Evolutionary conservation across 2,329 filamentous ascomycete species (phyloP).

Genomic region (Byssoonygena ceratinophila): DNA sequence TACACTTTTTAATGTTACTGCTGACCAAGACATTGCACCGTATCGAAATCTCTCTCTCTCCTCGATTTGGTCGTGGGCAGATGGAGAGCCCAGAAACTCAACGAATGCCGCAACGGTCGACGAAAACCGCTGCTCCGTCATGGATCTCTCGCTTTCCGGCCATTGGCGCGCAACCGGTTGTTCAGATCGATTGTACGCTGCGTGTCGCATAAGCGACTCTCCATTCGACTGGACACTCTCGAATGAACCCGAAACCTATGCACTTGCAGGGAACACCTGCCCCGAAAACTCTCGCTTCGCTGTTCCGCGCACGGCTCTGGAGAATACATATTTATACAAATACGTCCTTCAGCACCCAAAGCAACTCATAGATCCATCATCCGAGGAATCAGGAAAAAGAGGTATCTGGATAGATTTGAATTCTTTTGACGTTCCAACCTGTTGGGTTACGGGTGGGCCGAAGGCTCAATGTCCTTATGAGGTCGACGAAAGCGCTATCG

Average conservation of each 20-base stretch:
- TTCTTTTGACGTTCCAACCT: constrained; percentile 44
- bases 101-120: constrained; percentile 21
- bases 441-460: constrained; percentile 50
- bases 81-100: constrained; percentile 44
- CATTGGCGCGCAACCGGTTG: constrained; percentile 52
- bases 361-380: constrained; percentile 20
- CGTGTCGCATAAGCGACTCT: constrained; percentile 45
- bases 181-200: constrained; percentile 40
- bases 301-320: constrained; percentile 51
- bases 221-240: constrained; percentile 52
- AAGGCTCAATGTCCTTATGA: constrained; percentile 51
- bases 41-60: constrained; percentile 45
- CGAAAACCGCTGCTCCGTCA: constrained; percentile 46
- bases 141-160: constrained; percentile 41
- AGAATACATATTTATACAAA: constrained; percentile 50
- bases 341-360: constrained; percentile 28
- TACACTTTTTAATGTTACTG: constrained; percentile 44
- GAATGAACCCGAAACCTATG: constrained; percentile 33
- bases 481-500: constrained; percentile 33
- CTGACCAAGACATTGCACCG: constrained; percentile 35
- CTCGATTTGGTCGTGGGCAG: constrained; percentile 52
- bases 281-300: constrained; percentile 42
- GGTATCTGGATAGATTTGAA: constrained; percentile 53
- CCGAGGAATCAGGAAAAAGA: constrained; percentile 20
- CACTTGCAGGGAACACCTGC: constrained; percentile 40